Evolutionary conservation across 208 protist genomes (phyloP).

Genomic region (Kentomonas sorsogonicus): DNA sequence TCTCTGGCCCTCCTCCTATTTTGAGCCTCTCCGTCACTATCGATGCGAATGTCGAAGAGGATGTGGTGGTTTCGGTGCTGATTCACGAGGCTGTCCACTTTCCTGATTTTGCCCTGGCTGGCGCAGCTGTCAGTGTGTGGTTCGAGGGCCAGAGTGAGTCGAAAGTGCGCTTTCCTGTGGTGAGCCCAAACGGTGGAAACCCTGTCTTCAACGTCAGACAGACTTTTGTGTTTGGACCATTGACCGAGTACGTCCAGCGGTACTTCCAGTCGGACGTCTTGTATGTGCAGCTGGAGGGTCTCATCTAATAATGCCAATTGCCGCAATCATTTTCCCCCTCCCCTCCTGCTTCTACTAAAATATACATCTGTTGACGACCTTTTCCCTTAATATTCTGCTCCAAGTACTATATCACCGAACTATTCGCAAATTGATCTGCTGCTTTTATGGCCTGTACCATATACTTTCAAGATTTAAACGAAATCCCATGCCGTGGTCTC

Average conservation of each 20-base stretch:
- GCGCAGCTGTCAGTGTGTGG: constrained; percentile 43
- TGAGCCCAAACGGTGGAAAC: constrained; percentile 31
- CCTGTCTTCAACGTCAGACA: constrained; percentile 43
- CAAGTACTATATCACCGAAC: no score
- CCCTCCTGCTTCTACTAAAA: no score
- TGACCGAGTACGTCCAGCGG: constrained; percentile 27
- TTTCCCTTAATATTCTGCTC: no score
- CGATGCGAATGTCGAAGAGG: constrained; percentile 19
- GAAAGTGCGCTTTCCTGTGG: constrained; percentile 27
- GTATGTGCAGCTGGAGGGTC: constrained; percentile 42
- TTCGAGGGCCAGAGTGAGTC: constrained; percentile 34
- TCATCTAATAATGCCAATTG: no score
- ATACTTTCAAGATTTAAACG: no score
- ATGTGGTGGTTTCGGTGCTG: constrained; percentile 32
- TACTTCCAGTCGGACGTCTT: constrained; percentile 39
- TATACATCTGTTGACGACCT: no score
- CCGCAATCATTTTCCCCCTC: no score
- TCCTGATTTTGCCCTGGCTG: constrained; percentile 37
- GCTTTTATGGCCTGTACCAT: no score
- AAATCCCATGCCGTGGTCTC: no score
- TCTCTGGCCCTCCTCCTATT: constrained; percentile 36
- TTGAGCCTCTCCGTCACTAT: constrained; percentile 34
- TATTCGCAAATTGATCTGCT: no score
- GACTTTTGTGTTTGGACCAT: constrained; percentile 34
- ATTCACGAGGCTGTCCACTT: constrained; percentile 36